Base-by-base conservation (phyloP, 2,329 filamentous ascomycete genomes). In the Pleoardoris graminearum region DNA sequence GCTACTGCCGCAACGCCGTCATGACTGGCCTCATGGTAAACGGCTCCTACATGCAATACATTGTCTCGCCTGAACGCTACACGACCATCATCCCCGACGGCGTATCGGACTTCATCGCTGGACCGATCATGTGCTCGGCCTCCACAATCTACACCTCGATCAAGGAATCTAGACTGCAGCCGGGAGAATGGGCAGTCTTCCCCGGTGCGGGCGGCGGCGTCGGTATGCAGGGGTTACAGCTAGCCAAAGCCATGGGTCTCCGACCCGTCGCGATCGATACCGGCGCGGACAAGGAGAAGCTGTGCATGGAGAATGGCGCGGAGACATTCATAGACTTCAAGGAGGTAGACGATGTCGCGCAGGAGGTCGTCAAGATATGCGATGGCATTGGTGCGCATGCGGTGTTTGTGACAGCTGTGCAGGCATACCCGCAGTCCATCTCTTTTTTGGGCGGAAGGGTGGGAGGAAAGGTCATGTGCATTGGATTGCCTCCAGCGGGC, bases 101-200 rank as follows among this genome's bases (percentile, higher is more conserved):
- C 0, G 77, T 85, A 0, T 67, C 72, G 0, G 82, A 84, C 54
- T 77, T 80, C 54, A 68, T 82, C n/a, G 83, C 83, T 4, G 83
- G 78, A 0, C 83, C 83, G 0, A 79, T 85, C 52, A 84, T 85
- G 81, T 86, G 83, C 69, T 67, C 82, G 2, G 84, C 80, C 0
- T 79, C 77, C 6, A 85, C 84, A 1, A 81, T 85, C 54, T 83
- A 85, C 65, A 77, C 80, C 2, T 80, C 82, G 2, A 71, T 86
- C 44, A 75, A 79, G 6, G 78, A 81, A 32, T 79, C 77, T 0
- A 74, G 73, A 0, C 69, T 83, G 2, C 70, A 72, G 50, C 68
- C 80, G 0, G 79, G 80, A 6, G 70, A 82, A 36, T 83, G 78
- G 78, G 78, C 79, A 1, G 76, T 78, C 12, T 80, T 82, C 55